Conservation (phyloP, 768 basidiomycete species). For the Infundibulicybe gibba region DNA sequence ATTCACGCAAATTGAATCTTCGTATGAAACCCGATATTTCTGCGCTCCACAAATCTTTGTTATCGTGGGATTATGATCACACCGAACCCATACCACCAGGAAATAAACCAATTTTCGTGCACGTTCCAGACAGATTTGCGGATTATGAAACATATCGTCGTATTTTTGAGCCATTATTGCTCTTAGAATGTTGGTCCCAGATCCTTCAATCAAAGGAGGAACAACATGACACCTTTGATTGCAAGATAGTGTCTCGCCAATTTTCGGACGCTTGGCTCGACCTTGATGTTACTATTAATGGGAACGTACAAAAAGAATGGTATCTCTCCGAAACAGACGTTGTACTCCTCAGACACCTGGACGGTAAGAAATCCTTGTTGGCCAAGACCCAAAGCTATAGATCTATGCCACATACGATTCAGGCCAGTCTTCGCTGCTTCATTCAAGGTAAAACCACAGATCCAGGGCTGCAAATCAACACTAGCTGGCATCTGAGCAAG, state of each 20-base stretch:
- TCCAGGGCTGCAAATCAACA: slow-evolving; percentile 59
- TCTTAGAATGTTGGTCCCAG: slow-evolving; percentile 91
- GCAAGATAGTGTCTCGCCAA: slow-evolving; percentile 64
- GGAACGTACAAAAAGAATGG: slow-evolving; percentile 65
- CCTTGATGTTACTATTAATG: slow-evolving; percentile 62
- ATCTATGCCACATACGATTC: slow-evolving; percentile 38
- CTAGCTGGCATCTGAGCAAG: slow-evolving; percentile 73
- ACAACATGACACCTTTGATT: slow-evolving; percentile 44
- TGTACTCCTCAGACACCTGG: slow-evolving; percentile 67
- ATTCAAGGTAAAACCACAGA: slow-evolving; percentile 37
- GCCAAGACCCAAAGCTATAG: slow-evolving; percentile 54
- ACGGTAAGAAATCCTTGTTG: slow-evolving; percentile 51
- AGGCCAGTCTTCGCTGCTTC: slow-evolving; percentile 59
- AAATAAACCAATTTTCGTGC: slow-evolving; percentile 27
- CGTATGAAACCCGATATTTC: slow-evolving; percentile 84
- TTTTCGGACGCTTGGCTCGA: slow-evolving; percentile 84
- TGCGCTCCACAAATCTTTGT: slow-evolving; percentile 67
- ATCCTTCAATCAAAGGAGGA: slow-evolving; percentile 76
- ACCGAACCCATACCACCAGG: slow-evolving; percentile 59
- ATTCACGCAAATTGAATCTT: slow-evolving; percentile 56
- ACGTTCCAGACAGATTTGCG: slow-evolving; percentile 64
- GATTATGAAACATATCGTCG: slow-evolving; percentile 65
- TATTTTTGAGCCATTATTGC: slow-evolving; percentile 80
- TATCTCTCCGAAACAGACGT: slow-evolving; percentile 80
- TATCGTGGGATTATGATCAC: slow-evolving; percentile 87